A percentile compares a stretch with the other conserved stretches of the same genome.
Evolutionary conservation across 768 basidiomycete species (phyloP).

Genomic region (Phaeotremella fagi): DNA sequence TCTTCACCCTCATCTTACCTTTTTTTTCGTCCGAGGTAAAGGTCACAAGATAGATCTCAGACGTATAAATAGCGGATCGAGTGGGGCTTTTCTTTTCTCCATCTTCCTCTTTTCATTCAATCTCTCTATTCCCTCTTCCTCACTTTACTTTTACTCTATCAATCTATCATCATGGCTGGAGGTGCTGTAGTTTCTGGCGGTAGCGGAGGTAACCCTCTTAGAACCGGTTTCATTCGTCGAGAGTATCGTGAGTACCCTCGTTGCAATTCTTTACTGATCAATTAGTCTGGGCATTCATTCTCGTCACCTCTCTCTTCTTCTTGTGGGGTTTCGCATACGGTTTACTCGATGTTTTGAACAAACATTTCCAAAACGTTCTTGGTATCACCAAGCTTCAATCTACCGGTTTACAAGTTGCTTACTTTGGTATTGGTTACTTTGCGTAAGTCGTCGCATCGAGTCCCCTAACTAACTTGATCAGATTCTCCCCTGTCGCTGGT

Average conservation of each 20-base stretch:
- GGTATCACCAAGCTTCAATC: constrained; percentile 65
- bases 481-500: constrained; percentile 47
- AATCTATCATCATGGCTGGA: constrained; percentile 44
- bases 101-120: background rate
- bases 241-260: constrained; percentile 31
- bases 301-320: constrained; percentile 72
- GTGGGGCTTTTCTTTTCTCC: background rate
- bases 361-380: constrained; percentile 69
- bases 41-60: background rate
- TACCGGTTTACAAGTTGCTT: constrained; percentile 59
- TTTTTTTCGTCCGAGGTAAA: too few species aligned
- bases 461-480: constrained; percentile 26
- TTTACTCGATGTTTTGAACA: constrained; percentile 47
- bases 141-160: background rate
- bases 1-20: background rate
- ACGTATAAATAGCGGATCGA: background rate
- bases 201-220: constrained; percentile 41
- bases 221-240: constrained; percentile 40
- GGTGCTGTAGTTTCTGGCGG: constrained; percentile 41
- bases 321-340: constrained; percentile 55
- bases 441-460: constrained; percentile 20
- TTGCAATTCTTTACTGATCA: background rate
- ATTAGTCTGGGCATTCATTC: constrained; percentile 57
- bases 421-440: constrained; percentile 45
- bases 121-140: background rate